These are phyloP conservation scores for Globisporangium uncinulatum DNA, from an alignment of 352 stramenopile species.

Conservation along the genomic window DNA sequence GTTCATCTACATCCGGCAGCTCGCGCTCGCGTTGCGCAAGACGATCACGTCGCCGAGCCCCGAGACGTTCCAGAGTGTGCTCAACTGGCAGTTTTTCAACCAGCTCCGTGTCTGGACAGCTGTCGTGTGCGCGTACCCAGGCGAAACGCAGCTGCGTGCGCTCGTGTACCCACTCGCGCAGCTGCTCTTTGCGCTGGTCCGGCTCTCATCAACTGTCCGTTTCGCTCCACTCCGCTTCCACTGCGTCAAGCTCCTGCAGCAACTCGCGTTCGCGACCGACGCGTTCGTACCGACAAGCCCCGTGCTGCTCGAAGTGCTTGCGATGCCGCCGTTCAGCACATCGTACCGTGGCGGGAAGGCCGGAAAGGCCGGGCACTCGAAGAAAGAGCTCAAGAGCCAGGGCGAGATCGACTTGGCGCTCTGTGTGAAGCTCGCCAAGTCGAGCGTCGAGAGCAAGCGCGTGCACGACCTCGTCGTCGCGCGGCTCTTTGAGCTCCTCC, in stretches of 20 bases:
- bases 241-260: constrained; percentile 95
- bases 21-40: constrained; percentile 96
- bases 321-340: constrained; percentile 86
- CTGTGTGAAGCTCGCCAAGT: constrained; percentile 90
- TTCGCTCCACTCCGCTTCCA: constrained; percentile 95
- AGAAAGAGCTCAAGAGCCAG: constrained; percentile 30
- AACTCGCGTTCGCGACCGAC: constrained; percentile 92
- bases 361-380: constrained; percentile 27
- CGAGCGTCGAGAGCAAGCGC: constrained; percentile 76
- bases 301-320: constrained; percentile 92
- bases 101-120: constrained; percentile 96
- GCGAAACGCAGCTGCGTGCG: constrained; percentile 80
- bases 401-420: constrained; percentile 71
- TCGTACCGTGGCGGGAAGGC: constrained; percentile 65
- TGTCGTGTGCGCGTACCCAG: constrained; percentile 89
- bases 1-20: constrained; percentile 98
- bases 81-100: constrained; percentile 99
- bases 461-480: constrained; percentile 89
- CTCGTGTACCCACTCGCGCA: constrained; percentile 96
- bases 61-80: constrained; percentile 84
- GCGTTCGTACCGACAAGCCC: constrained; percentile 94
- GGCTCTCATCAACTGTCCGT: constrained; percentile 69
- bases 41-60: constrained; percentile 93
- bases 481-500: constrained; percentile 92
- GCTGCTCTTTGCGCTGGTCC: constrained; percentile 69